These are phyloP conservation scores for Trametes villosa DNA, from an alignment of 768 basidiomycete genomes.

Conservation along the genomic window DNA sequence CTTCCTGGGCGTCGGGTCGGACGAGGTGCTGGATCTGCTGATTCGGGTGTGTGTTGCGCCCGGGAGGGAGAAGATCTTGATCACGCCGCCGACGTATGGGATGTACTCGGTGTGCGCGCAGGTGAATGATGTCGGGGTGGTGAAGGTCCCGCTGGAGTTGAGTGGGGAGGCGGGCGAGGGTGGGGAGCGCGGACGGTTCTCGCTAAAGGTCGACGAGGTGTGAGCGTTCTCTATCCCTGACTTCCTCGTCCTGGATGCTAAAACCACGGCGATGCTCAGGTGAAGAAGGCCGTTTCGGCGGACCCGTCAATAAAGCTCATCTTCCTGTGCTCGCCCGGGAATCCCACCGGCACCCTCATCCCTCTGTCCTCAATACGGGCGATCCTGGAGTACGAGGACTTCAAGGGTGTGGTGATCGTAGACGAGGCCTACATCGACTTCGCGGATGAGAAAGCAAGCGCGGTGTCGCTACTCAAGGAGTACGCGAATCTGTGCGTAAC, in stretches of 20 bases:
- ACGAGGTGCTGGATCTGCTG: constrained; percentile 94
- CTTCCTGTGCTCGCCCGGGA: constrained; percentile 96
- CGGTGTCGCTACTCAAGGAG: constrained; percentile 70
- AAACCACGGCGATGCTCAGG: constrained; percentile 44
- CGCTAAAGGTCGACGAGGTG: constrained; percentile 75
- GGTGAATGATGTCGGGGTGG: constrained; percentile 87
- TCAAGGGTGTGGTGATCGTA: constrained; percentile 90
- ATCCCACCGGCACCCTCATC: constrained; percentile 91
- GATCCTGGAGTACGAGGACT: constrained; percentile 77
- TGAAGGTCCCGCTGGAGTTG: constrained; percentile 75
- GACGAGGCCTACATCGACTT: constrained; percentile 99
- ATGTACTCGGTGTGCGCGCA: constrained; percentile 97
- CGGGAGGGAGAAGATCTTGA: constrained; percentile 78
- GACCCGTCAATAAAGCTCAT: constrained; percentile 87
- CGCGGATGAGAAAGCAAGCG: constrained; percentile 61
- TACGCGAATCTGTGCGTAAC: constrained; percentile 93
- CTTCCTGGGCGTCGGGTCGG: constrained; percentile 95
- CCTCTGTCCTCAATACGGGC: constrained; percentile 68
- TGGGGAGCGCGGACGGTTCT: constrained; percentile 74
- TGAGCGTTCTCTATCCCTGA: constrained; percentile 29
- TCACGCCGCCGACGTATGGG: constrained; percentile 95
- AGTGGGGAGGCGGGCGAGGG: constrained; percentile 67
- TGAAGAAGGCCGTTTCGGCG: constrained; percentile 67
- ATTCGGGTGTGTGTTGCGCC: constrained; percentile 90
- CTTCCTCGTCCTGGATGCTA: not conserved